Conservation (phyloP, 1,139 yeast genomes). For the Scheffersomyces parashehatae region DNA sequence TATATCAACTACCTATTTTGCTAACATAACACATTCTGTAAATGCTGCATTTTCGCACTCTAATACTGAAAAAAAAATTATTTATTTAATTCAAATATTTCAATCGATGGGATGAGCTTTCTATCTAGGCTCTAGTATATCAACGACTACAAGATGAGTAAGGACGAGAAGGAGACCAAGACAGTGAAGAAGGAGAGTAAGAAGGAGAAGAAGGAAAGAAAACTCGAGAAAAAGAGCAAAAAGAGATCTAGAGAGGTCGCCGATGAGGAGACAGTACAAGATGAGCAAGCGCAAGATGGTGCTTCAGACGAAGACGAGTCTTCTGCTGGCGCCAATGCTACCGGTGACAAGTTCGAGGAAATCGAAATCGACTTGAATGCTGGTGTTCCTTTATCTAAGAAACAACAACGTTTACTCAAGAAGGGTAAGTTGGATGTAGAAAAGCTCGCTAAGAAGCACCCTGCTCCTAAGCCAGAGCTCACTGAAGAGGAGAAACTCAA, state of each 20-base stretch:
- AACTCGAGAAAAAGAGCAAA: conserved; percentile 23
- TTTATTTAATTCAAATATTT: neutral
- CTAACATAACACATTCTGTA: too few species aligned
- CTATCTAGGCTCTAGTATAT: too few species aligned
- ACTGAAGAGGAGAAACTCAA: conserved; percentile 29
- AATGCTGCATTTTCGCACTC: too few species aligned
- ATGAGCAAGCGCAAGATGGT: conserved; percentile 2
- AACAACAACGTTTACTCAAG: conserved; percentile 84
- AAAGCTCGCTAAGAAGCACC: conserved; percentile 53
- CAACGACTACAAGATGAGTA: neutral
- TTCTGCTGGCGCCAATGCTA: conserved; percentile 10
- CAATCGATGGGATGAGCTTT: neutral
- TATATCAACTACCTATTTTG: too few species aligned
- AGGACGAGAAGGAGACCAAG: conserved; percentile 6
- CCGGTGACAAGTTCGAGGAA: conserved; percentile 42
- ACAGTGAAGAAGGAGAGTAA: conserved; percentile 20
- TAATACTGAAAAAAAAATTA: too few species aligned
- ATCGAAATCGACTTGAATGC: conserved; percentile 78
- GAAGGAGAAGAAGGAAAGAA: conserved; percentile 26
- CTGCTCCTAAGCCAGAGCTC: conserved; percentile 42
- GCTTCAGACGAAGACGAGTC: conserved; percentile 20
- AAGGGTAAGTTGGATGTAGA: conserved; percentile 70
- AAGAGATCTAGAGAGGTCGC: conserved; percentile 9
- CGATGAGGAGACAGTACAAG: neutral
- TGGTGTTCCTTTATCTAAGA: conserved; percentile 84